Evolutionary conservation across 148 eudicot species (phyloP).

Genomic region (Vaccinium vitisidaea): DNA sequence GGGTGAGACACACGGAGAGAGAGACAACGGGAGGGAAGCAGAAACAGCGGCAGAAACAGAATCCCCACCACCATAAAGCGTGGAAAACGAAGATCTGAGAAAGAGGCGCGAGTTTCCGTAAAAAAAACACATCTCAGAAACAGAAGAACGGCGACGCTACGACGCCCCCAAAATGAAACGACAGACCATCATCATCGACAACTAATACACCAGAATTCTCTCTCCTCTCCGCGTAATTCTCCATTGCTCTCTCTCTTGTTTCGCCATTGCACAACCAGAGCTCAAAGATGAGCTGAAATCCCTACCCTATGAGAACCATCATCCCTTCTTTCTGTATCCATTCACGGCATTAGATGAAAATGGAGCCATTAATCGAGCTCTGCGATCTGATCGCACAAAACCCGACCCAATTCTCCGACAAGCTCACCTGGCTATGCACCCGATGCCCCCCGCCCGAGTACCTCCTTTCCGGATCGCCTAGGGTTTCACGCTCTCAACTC

Average conservation of each 20-base stretch:
- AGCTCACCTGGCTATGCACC: slow-evolving; percentile 69
- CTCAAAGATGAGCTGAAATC: not conserved
- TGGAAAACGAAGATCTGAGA: not conserved
- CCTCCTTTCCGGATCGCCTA: slow-evolving; percentile 51
- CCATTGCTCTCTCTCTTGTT: not conserved
- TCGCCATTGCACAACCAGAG: not conserved
- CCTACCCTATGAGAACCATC: not conserved
- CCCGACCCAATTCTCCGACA: slow-evolving; percentile 61
- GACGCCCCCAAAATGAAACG: not conserved
- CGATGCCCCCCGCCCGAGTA: slow-evolving; percentile 69
- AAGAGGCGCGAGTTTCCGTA: not conserved
- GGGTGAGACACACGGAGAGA: no score
- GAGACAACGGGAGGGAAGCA: not conserved
- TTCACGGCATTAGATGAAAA: slow-evolving; percentile 16
- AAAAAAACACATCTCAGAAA: not conserved
- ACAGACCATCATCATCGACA: not conserved
- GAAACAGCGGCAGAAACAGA: not conserved
- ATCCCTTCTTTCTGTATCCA: not conserved
- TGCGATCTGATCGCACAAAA: slow-evolving; percentile 78
- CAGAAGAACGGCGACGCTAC: not conserved
- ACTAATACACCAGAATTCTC: not conserved
- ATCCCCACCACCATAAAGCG: no score
- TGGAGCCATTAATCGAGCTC: slow-evolving; percentile 85
- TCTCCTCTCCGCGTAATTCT: not conserved
- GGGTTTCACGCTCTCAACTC: slow-evolving; percentile 70